Evolutionary conservation across 2,329 filamentous ascomycete species (phyloP).

Genomic region (Chaetomium olivaceum): DNA sequence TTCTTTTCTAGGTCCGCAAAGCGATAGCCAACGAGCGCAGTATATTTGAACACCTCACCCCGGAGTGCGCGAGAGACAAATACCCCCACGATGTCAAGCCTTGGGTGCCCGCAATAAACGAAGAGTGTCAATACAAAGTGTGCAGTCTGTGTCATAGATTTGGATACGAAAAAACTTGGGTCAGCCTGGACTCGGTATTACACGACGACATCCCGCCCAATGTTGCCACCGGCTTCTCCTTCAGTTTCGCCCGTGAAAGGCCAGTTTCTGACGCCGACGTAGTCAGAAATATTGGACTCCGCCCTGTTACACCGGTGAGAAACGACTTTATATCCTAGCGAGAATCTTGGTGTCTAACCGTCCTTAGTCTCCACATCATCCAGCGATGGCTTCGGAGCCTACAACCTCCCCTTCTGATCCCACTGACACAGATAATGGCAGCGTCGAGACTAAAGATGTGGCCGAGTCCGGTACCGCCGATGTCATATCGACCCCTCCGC

Average conservation of each 20-base stretch:
- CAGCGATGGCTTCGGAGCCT: background rate
- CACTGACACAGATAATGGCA: background rate
- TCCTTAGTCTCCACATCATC: slow-evolving; percentile 25
- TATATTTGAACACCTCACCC: background rate
- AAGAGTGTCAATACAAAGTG: slow-evolving; percentile 53
- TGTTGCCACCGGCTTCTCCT: slow-evolving; percentile 54
- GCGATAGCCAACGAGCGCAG: slow-evolving; percentile 36
- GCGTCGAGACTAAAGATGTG: slow-evolving; percentile 30
- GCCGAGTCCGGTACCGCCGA: slow-evolving; percentile 26
- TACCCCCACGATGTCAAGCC: slow-evolving; percentile 26
- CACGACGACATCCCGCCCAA: slow-evolving; percentile 52
- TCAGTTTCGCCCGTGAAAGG: slow-evolving; percentile 46
- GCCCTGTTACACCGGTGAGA: slow-evolving; percentile 42
- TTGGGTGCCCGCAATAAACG: slow-evolving; percentile 33
- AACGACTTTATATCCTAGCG: background rate
- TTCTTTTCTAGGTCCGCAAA: slow-evolving; percentile 36
- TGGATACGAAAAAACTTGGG: slow-evolving; percentile 46
- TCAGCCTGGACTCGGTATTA: slow-evolving; percentile 53
- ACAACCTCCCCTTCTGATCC: background rate
- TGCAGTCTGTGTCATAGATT: slow-evolving; percentile 53
- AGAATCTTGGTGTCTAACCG: slow-evolving; percentile 8
- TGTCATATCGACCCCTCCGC: slow-evolving; percentile 3
- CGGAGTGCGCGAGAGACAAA: slow-evolving; percentile 13
- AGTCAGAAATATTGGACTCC: slow-evolving; percentile 45
- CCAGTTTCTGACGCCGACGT: slow-evolving; percentile 46